These are phyloP conservation scores for Arthrobotrys sphaeroides DNA, from an alignment of 2,329 filamentous ascomycete species.

Conservation along the genomic window DNA sequence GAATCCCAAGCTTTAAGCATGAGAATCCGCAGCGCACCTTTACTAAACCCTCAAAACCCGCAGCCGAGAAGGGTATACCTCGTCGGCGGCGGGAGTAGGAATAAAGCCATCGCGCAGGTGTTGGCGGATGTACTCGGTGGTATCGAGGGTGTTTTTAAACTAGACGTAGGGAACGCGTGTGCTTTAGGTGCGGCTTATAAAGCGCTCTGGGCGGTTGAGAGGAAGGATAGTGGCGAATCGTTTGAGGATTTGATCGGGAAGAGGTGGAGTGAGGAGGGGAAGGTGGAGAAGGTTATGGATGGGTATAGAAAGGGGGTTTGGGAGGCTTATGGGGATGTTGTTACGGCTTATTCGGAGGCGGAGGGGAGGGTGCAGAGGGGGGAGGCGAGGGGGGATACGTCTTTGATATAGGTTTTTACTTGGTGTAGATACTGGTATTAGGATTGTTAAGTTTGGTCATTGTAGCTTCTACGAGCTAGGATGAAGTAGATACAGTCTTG, in stretches of 20 bases:
- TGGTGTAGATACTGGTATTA: not conserved
- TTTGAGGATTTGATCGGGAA: conserved; percentile 88
- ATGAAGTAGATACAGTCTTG: not conserved
- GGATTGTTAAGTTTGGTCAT: not conserved
- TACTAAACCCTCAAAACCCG: conserved; percentile 61
- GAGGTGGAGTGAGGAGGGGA: conserved; percentile 85
- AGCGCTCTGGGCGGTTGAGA: conserved; percentile 88
- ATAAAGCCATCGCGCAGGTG: conserved; percentile 85
- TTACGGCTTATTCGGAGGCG: conserved; percentile 80
- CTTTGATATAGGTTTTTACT: conserved; percentile 17
- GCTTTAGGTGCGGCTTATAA: conserved; percentile 95
- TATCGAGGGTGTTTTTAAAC: conserved; percentile 86
- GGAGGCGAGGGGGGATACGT: conserved; percentile 57
- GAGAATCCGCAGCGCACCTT: conserved; percentile 74
- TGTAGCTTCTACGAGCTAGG: not conserved
- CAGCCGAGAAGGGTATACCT: conserved; percentile 92
- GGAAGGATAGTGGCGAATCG: conserved; percentile 70
- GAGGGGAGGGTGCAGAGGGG: conserved; percentile 72
- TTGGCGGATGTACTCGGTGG: conserved; percentile 89
- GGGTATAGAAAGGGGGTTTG: conserved; percentile 81
- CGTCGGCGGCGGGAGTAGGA: conserved; percentile 89
- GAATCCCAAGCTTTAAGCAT: conserved; percentile 95
- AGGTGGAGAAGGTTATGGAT: conserved; percentile 81
- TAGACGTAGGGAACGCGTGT: conserved; percentile 96
- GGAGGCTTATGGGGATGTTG: conserved; percentile 77